Evolutionary conservation across 768 basidiomycete species (phyloP), one percentile per base, ranked within the genome.

Genomic region (Hericium rajendrae): DNA sequence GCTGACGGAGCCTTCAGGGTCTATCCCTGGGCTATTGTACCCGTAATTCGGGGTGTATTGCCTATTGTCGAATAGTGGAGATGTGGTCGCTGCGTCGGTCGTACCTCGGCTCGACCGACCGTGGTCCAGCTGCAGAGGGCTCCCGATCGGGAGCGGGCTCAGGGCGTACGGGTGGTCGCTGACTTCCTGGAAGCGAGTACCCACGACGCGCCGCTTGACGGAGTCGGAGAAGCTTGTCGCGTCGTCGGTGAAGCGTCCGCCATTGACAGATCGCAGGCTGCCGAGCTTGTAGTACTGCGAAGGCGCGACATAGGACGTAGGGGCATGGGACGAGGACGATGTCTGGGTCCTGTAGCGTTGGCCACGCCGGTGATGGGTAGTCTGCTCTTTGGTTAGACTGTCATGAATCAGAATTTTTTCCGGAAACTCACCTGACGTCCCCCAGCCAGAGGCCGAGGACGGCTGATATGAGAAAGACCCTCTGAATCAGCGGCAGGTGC

Each of bases 221-320:
- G 82, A 82, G 38, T 87, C 81, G 0, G 80, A 62, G 39, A 87
- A 69, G 60, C 78, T 79, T 24, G 56, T 60, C 70, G 74, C 74
- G 4, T 74, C 71, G 59, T 79, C 78, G 11, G 76, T 73, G 55
- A 83, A 79, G 38, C 78, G 73, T 4, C 84, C 84, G 20, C 79
- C 82, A 55, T 73, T 83, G 24, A 89, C 74, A 9, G 82, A 83
- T 53, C 74, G 76, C 3, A 87, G 74, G 24, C 77, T 73, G 22
- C 83, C 78, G 37, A 91, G 77, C 65, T 85, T 84, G 73, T 91
- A 91, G 67, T 86, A 91, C 55, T 84, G 80, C 6, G 85, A 87
- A 6, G 88, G 88, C 4, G 86, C 86, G 9, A 90, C 82, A 64
- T 89, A 91, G 5, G 86, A 85, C 16, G 84, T 84, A 4, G 88